Base-by-base conservation (phyloP, 164 flowering plant species). In the Cinnamomum chago region DNA sequence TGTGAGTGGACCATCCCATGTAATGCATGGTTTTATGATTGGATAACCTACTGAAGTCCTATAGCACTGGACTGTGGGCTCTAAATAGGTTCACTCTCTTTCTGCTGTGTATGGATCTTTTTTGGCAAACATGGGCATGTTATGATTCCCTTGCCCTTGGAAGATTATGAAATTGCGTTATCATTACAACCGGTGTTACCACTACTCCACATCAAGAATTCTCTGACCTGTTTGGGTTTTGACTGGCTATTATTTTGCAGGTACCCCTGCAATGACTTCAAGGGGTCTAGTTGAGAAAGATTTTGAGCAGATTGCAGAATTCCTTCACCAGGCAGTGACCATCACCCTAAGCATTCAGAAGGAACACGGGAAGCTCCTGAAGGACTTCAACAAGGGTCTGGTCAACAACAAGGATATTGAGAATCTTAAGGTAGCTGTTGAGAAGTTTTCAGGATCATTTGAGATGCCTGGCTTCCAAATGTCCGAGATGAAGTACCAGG, bases 181-280 rank as follows among this genome's bases (percentile, higher is more conserved):
- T 30, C 5, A 30, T 30, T 30, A 30, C 6, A 30, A 30, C 35
- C 35, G 1, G 35, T 30, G 35, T 30, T 30, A 30, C 35, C 35
- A 30, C 6, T 3, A 30, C 35, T 4, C 35, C 35, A 30, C 35
- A 30, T 30, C 35, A 30, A 30, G 35, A 30, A 4, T 30, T 30
- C 35, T 52, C 20, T 52, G 20, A 52, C 18, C 14, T 14, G 58
- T 52, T 52, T 17, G 17, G 17, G n/a, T 67, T 67, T 67, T 11
- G 50, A 24, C 20, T 6, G 70, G 20, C 71, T 78, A 24, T 74
- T 65, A 15, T 72, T 70, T 72, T 70, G 27, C 82, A 95, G 99
- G 99, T 82, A 35, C 99, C 51, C 98, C 99, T 6, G 99, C 99
- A 74, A 96, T 96, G 99, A 96, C 98, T 30, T 96, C 98, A 7